phyloP scores from a whole-genome alignment of 2,329 filamentous ascomycete genomes.

The Penicillium oxalicum region DNA sequence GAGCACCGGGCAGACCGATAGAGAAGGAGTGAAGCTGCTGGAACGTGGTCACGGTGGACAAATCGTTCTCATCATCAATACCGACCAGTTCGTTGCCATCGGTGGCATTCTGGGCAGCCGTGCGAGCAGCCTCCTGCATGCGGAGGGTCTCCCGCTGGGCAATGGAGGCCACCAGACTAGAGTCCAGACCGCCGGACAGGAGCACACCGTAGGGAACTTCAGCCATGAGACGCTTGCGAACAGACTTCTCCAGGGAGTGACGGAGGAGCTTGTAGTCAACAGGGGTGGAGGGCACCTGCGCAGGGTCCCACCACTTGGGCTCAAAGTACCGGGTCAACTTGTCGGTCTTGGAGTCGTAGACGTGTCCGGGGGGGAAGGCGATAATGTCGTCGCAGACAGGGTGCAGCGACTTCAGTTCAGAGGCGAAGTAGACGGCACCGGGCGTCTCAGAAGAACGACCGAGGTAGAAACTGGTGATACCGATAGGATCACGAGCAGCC shows the following conservation, averaged over 20 bases:
- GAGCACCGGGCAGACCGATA: constrained; percentile 87
- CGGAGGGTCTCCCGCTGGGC: constrained; percentile 86
- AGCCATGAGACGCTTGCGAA: constrained; percentile 95
- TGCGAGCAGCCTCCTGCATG: constrained; percentile 58
- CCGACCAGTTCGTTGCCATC: constrained; percentile 65
- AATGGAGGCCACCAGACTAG: constrained; percentile 88
- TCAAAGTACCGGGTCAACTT: constrained; percentile 82
- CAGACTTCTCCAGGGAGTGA: constrained; percentile 77
- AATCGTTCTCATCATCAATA: constrained; percentile 85
- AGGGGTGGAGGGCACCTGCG: constrained; percentile 69
- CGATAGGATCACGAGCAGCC: constrained; percentile 92
- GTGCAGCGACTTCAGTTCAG: constrained; percentile 89
- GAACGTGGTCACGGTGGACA: constrained; percentile 84
- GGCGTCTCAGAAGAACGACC: constrained; percentile 81
- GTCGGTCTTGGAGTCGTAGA: constrained; percentile 91
- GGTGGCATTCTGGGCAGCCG: constrained; percentile 40
- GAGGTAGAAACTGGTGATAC: constrained; percentile 95
- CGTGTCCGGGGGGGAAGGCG: constrained; percentile 87
- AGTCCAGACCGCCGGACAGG: constrained; percentile 91
- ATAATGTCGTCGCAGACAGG: constrained; percentile 93
- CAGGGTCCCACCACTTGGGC: constrained; percentile 84
- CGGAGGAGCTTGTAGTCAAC: constrained; percentile 79
- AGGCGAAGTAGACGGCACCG: constrained; percentile 87
- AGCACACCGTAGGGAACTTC: constrained; percentile 97
- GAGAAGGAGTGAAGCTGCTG: constrained; percentile 98